Evolutionary conservation across 2,329 filamentous ascomycete species (phyloP), one percentile per base, ranked within the genome.

Genomic region (Cladosporium sp.): DNA sequence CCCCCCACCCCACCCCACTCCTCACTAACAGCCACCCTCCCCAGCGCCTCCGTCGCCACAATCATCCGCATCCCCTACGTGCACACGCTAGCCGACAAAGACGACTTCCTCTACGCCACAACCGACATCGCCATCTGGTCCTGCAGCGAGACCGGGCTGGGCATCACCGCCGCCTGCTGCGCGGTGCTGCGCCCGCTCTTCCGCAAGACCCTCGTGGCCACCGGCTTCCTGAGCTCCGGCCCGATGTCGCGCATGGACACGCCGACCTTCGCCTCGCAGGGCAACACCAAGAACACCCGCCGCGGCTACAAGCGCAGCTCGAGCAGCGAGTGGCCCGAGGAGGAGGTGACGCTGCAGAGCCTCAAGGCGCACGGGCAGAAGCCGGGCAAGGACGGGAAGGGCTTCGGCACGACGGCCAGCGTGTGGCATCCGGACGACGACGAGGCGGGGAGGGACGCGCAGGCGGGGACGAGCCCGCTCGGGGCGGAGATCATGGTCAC

Each of bases 91-190:
- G 19, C 35, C 13, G 43, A 57, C 16, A 22, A 48, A 38, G 50
- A 32, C 14, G 55, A 55, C 43, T 57, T 57, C 51, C 49, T 55
- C 22, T 54, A 58, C 34, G 56, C 54, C 28, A 58, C 56, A 3
- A 31, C 53, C 19, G 53, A 57, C 40, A 49, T 57, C 44, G 56
- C 56, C 8, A 54, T 57, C 35, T 57, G 56, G 56, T 57, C 56
- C 4, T 57, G 56, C 34, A 48, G 43, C 32, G 56, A 57, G 31
- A 55, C 56, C 7, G 56, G 56, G 14, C 53, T 57, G 16, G 53
- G 50, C 8, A 57, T 57, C 18, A 54, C 56, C 13, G 53, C 53
- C n/a, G 54, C 50, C 37, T 58, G 46, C 43, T 58, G 40, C 33
- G 56, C 56, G 2, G 53, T 52, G 9, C 34, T 58, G 9, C 50